Conservation (phyloP, 805 yeast genomes). For the Suhomyces vadensis region DNA sequence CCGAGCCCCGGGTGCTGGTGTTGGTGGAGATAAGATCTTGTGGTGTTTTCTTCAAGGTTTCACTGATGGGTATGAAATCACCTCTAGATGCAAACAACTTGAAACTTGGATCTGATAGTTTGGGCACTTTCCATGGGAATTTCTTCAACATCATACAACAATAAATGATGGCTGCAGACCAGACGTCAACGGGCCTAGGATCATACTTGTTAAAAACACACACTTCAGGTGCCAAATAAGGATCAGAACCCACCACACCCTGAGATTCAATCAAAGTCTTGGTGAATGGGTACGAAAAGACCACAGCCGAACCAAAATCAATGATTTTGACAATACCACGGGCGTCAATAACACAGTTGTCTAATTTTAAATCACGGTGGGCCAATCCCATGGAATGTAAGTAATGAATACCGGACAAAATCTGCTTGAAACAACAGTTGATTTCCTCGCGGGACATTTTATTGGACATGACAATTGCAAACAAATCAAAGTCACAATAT, state of each 20-base stretch:
- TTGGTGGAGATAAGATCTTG: conserved; percentile 21
- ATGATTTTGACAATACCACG: conserved; percentile 87
- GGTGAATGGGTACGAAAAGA: conserved; percentile 83
- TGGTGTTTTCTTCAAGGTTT: conserved; percentile 56
- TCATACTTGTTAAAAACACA: conserved; percentile 79
- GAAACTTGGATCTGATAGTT: conserved; percentile 76
- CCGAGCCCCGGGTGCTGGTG: conserved; percentile 15
- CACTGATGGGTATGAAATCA: conserved; percentile 60
- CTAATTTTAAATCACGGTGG: conserved; percentile 88
- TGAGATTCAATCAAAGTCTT: conserved; percentile 71
- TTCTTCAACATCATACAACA: conserved; percentile 90
- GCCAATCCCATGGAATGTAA: conserved; percentile 84
- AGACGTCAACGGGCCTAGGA: conserved; percentile 90
- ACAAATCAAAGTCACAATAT: conserved; percentile 88
- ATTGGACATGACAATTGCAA: conserved; percentile 92
- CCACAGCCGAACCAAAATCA: conserved; percentile 93
- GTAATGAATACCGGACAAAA: conserved; percentile 76
- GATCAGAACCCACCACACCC: conserved; percentile 87
- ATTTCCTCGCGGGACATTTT: conserved; percentile 80
- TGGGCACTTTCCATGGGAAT: conserved; percentile 95
- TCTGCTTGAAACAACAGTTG: conserved; percentile 87
- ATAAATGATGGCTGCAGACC: conserved; percentile 90
- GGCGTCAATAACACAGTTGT: conserved; percentile 83
- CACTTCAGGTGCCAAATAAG: conserved; percentile 91
- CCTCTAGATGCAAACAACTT: conserved; percentile 77